Base-by-base conservation (phyloP, 1,284 basidiomycete species). In the Xerocomus nothofagi region DNA sequence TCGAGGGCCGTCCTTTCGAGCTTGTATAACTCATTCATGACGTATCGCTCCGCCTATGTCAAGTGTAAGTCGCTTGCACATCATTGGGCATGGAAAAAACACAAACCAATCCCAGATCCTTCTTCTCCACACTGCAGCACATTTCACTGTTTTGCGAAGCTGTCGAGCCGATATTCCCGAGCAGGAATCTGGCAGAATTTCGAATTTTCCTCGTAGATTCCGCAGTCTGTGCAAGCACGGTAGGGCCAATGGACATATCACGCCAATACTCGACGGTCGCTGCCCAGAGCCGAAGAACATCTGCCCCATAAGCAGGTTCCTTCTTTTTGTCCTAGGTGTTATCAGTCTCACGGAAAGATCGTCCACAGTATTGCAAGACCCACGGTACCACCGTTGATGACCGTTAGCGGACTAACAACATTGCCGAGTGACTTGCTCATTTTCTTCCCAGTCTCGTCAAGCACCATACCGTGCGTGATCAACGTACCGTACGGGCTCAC, bases 371-470 rank as follows among this genome's bases (percentile, higher is more conserved):
- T 31, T 3, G 15, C 6, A 39, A 3, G n/a, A 72, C 82, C 36
- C 55, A 93, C 92, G 71, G 81, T 71, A 27, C 86, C 86, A 18
- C 95, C 96, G 52, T 85, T 68, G 32, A 98, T 82, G 55, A 98
- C 76, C 1, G 79, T 80, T 73, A 90, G 74, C 0, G 96, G 97
- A 60, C 86, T 92, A 41, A 98, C 70, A 21, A 98, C 86, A 61
- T 99, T 99, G 4, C 96, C 96, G 15, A 91, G 68, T 2, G 91
- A 94, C 75, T 99, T 99, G 81, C 93, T 97, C 97, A 99, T 99
- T 73, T 99, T 99, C 71, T 86, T 85, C 5, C 94, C 95, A 14
- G 80, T 71, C 65, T 91, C 84, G 63, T 99, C 97, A 5, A 98
- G 80, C 3, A 98, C 92, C 82, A 99, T 98, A 0, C 97, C 97